phyloP scores from a whole-genome alignment of 2,329 filamentous ascomycete species.

The Colletotrichum echinochloae region DNA sequence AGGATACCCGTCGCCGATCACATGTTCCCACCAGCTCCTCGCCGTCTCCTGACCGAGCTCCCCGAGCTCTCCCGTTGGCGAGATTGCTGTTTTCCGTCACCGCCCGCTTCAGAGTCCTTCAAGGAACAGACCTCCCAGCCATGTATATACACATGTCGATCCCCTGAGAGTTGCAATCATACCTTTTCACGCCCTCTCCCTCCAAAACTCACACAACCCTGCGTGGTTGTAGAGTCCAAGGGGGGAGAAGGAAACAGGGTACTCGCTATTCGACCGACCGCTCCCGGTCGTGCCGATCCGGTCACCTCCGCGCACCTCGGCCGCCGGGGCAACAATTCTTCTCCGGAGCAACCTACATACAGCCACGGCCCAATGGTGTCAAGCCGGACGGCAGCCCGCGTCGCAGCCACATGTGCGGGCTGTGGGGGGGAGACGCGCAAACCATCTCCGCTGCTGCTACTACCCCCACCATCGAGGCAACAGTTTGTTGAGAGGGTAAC shows the following conservation, averaged over 20 bases:
- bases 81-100: conserved; percentile 13
- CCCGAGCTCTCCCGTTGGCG: conserved; percentile 8
- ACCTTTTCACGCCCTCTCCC: background rate
- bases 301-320: background rate
- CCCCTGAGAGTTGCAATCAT: background rate
- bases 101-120: background rate
- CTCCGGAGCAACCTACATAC: conserved; percentile 1
- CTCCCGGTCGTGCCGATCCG: conserved; percentile 4
- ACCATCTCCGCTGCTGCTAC: background rate
- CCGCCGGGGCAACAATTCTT: background rate
- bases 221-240: background rate
- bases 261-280: background rate
- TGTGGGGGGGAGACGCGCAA: background rate
- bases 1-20: conserved; percentile 14
- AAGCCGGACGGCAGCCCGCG: background rate
- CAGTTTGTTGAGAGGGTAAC: background rate
- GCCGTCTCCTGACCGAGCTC: background rate
- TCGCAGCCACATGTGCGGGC: background rate
- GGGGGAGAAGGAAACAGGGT: background rate
- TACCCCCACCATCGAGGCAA: background rate
- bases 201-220: background rate
- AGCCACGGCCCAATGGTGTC: conserved; percentile 1
- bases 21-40: conserved; percentile 9
- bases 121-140: background rate
- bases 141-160: background rate